phyloP scores from a whole-genome alignment of 805 yeast species.

The Lipomyces sp. region DNA sequence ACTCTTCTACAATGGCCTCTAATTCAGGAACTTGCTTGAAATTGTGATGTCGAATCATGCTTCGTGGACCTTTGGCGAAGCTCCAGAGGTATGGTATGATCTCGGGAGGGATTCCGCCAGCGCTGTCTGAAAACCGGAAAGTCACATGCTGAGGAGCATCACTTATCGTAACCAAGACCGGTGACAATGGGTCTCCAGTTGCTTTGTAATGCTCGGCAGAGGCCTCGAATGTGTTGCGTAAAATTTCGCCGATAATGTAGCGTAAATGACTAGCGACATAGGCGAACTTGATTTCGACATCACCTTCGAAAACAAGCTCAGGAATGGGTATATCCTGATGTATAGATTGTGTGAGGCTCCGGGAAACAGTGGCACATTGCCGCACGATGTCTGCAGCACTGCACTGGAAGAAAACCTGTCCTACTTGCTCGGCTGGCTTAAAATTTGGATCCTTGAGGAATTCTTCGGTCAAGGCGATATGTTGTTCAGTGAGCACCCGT shows the following conservation, averaged over 20 bases:
- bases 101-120: conserved; percentile 78
- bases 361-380: conserved; percentile 59
- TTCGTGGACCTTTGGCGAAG: conserved; percentile 51
- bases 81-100: conserved; percentile 77
- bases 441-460: conserved; percentile 56
- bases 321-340: conserved; percentile 71
- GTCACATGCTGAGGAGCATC: conserved; percentile 68
- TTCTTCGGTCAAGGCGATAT: conserved; percentile 73
- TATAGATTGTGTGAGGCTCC: conserved; percentile 54
- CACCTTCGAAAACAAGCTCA: conserved; percentile 75
- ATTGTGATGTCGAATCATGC: conserved; percentile 41
- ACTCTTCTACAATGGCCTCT: conserved; percentile 44
- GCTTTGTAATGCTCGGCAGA: conserved; percentile 59
- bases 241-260: conserved; percentile 82
- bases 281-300: conserved; percentile 65
- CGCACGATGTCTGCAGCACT: conserved; percentile 70
- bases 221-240: conserved; percentile 84
- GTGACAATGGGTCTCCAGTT: conserved; percentile 41
- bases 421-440: conserved; percentile 49
- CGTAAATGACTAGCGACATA: conserved; percentile 86
- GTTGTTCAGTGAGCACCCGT: conserved; percentile 90
- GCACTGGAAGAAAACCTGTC: conserved; percentile 84
- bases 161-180: conserved; percentile 76
- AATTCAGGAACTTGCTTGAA: conserved; percentile 44
- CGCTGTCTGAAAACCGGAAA: conserved; percentile 83